phyloP scores from a whole-genome alignment of 2,329 filamentous ascomycete species.

The Sporothrix inflata region DNA sequence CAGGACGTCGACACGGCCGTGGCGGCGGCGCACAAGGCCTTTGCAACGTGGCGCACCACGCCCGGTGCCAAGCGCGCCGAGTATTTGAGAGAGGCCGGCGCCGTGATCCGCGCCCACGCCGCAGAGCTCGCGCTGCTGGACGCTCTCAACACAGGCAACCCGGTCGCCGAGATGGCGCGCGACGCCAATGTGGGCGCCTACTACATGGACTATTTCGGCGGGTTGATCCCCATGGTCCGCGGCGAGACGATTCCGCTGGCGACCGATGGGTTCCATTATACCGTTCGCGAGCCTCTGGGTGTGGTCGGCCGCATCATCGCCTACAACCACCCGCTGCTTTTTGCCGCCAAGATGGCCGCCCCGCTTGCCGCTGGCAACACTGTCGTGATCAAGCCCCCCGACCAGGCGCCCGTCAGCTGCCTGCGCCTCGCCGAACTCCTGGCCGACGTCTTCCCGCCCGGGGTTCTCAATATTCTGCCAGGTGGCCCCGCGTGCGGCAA shows the following conservation, averaged over 20 bases:
- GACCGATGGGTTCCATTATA: slow-evolving; percentile 66
- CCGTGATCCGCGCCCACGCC: slow-evolving; percentile 32
- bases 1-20: slow-evolving; percentile 31
- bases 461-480: slow-evolving; percentile 69
- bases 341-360: slow-evolving; percentile 75
- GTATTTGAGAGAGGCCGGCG: slow-evolving; percentile 29
- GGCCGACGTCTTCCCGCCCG: slow-evolving; percentile 69
- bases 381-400: slow-evolving; percentile 58
- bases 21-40: slow-evolving; percentile 25
- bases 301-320: slow-evolving; percentile 68
- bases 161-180: slow-evolving; percentile 29
- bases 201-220: slow-evolving; percentile 68
- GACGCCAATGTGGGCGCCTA: slow-evolving; percentile 72
- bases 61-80: slow-evolving; percentile 18
- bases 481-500: slow-evolving; percentile 52
- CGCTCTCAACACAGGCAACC: slow-evolving; percentile 31
- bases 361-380: slow-evolving; percentile 59
- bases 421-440: slow-evolving; percentile 65
- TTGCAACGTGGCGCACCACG: slow-evolving; percentile 24
- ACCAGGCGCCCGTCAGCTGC: slow-evolving; percentile 60
- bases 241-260: slow-evolving; percentile 69
- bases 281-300: slow-evolving; percentile 66
- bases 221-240: slow-evolving; percentile 69
- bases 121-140: slow-evolving; percentile 36
- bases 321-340: slow-evolving; percentile 69